phyloP scores from a whole-genome alignment of 306 rosid genomes.

The Vigna reflexopilosa region DNA sequence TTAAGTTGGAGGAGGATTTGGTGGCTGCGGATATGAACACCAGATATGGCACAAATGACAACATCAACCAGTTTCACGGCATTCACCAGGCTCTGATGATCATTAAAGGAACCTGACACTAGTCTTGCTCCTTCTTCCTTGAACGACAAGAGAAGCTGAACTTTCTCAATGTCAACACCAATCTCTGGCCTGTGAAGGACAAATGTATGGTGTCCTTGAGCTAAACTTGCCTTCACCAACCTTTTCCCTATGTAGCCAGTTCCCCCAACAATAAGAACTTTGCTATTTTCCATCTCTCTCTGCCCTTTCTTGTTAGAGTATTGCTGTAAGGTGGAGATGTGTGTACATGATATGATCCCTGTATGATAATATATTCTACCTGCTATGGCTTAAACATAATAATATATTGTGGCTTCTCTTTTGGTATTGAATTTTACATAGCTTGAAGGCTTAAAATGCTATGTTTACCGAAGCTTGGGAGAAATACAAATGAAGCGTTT shows the following conservation, averaged over 20 bases:
- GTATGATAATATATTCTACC: neutral
- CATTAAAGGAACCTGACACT: conserved; percentile 57
- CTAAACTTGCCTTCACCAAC: conserved; percentile 71
- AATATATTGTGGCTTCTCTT: neutral
- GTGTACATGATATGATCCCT: neutral
- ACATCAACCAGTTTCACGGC: conserved; percentile 76
- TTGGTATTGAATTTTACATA: neutral
- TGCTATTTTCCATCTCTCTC: conserved; percentile 52
- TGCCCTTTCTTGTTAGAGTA: neutral
- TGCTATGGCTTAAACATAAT: neutral
- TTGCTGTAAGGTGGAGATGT: neutral
- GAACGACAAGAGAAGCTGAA: conserved; percentile 67
- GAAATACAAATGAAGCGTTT: neutral
- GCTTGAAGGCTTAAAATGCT: neutral
- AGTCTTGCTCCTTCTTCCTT: conserved; percentile 70
- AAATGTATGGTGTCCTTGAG: conserved; percentile 63
- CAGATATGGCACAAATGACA: conserved; percentile 73
- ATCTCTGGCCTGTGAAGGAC: conserved; percentile 71
- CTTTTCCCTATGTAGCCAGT: conserved; percentile 85
- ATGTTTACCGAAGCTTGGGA: neutral
- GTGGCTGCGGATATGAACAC: conserved; percentile 72
- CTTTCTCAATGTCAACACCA: conserved; percentile 72
- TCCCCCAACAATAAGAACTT: conserved; percentile 75
- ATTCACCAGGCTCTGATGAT: conserved; percentile 59
- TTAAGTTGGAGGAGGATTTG: conserved; percentile 75